Evolutionary conservation across 1,284 basidiomycete genomes (phyloP).

Genomic region (Pyrrhoderma noxium): DNA sequence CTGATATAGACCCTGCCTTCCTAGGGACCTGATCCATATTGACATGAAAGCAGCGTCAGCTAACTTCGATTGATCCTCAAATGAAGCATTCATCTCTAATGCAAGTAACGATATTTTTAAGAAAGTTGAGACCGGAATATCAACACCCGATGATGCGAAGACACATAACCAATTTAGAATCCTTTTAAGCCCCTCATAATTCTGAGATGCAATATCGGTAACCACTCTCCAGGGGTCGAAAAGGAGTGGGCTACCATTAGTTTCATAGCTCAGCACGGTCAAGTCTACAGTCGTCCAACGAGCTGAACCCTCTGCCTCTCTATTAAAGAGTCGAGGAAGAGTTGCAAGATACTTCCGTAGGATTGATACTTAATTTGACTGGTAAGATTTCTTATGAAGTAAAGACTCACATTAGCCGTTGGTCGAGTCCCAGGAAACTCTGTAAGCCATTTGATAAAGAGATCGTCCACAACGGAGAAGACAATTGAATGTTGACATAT

Average conservation of each 20-base stretch:
- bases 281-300: slow-evolving; percentile 14
- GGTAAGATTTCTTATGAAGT: slow-evolving; percentile 36
- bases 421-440: slow-evolving; percentile 31
- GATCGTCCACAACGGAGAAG: slow-evolving; percentile 54
- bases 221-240: slow-evolving; percentile 54
- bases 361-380: too few species aligned
- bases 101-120: slow-evolving; percentile 39
- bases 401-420: slow-evolving; percentile 32
- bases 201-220: slow-evolving; percentile 36
- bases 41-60: slow-evolving; percentile 43
- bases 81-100: slow-evolving; percentile 31
- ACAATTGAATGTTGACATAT: slow-evolving; percentile 46
- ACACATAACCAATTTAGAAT: slow-evolving; percentile 60
- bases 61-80: slow-evolving; percentile 41
- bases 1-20: slow-evolving; percentile 48
- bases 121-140: slow-evolving; percentile 49
- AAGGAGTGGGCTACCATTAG: slow-evolving; percentile 19
- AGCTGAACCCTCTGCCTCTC: slow-evolving; percentile 36
- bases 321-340: slow-evolving; percentile 51
- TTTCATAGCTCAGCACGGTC: slow-evolving; percentile 16
- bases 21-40: slow-evolving; percentile 48
- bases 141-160: slow-evolving; percentile 60
- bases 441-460: slow-evolving; percentile 62
- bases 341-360: too few species aligned
- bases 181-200: slow-evolving; percentile 38